Base-by-base conservation (phyloP, 164 flowering plant genomes). In the Buxus sempervirens region DNA sequence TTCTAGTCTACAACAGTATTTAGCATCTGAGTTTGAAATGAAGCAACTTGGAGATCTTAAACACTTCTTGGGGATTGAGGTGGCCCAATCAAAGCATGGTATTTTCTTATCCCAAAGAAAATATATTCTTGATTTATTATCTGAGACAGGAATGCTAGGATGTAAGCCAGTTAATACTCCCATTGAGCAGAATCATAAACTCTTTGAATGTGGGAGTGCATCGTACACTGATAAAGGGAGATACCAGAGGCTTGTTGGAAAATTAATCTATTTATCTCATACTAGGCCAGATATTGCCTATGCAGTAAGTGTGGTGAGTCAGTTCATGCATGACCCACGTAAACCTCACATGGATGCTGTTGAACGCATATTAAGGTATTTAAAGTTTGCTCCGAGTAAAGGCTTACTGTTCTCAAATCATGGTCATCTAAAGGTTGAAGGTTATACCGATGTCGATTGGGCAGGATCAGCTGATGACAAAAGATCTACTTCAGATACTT, bases 251-350 rank as follows among this genome's bases (percentile, higher is more conserved):
- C 54, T 62, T 22, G 65, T 45, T 0, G 54, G 28, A 42, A 62
- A 24, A 36, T 28, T 62, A 38, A 62, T 62, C 42, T 62, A 62
- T 42, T 62, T 62, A 45, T 62, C 65, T 62, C 65, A 62, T 45
- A 62, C 65, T 9, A 22, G 65, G 23, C 54, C 54, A 1, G 28
- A 62, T 62, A 62, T 62, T 62, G 54, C 65, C 7, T 62, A 62
- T 45, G n/a, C 54, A 45, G 54, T 62, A n/a, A 62, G 65, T 62
- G 51, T 45, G n/a, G n/a, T n/a, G n/a, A n/a, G n/a, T n/a, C n/a
- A n/a, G n/a, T n/a, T n/a, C n/a, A n/a, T n/a, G n/a, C n/a, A n/a
- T n/a, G n/a, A n/a, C n/a, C n/a, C n/a, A n/a, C n/a, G n/a, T n/a
- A n/a, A n/a, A n/a, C n/a, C n/a, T n/a, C n/a, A n/a, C n/a, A n/a